Conservation (phyloP, 2,329 filamentous ascomycete genomes). For the Paradendryphiella salina region DNA sequence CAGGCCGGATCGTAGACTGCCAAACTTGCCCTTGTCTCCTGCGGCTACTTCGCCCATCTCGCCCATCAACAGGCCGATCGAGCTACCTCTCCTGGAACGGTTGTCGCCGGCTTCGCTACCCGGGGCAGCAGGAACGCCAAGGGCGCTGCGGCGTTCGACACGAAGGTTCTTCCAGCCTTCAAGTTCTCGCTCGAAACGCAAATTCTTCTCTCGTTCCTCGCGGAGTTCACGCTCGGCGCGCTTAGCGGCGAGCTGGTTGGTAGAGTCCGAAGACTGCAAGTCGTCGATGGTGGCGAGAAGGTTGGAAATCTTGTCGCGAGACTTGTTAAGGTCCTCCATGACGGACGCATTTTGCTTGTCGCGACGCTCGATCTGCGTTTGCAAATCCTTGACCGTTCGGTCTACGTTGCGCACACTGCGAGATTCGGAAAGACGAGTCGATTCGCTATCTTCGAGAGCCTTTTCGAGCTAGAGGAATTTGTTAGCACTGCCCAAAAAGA, state of each 20-base stretch:
- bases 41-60: constrained; percentile 41
- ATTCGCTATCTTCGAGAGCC: constrained; percentile 81
- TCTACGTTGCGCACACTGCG: constrained; percentile 90
- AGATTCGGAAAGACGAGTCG: constrained; percentile 75
- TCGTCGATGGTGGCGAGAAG: constrained; percentile 91
- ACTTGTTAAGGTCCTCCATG: constrained; percentile 78
- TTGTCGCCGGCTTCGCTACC: constrained; percentile 51
- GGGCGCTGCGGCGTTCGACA: constrained; percentile 57
- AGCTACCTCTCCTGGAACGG: constrained; percentile 50
- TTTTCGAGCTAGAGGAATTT: constrained; percentile 70
- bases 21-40: constrained; percentile 40
- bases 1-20: constrained; percentile 38
- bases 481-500: constrained; percentile 17
- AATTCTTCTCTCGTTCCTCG: constrained; percentile 80
- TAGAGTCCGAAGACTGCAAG: constrained; percentile 83
- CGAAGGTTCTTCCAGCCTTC: constrained; percentile 77
- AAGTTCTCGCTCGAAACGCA: constrained; percentile 84
- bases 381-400: constrained; percentile 89
- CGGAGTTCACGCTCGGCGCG: constrained; percentile 87
- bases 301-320: constrained; percentile 88
- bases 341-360: constrained; percentile 84
- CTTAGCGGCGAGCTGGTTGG: constrained; percentile 77
- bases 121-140: constrained; percentile 40
- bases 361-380: constrained; percentile 87
- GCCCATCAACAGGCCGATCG: constrained; percentile 46